Base-by-base conservation (phyloP, 345 rosid genomes). In the Arabis alpina region DNA sequence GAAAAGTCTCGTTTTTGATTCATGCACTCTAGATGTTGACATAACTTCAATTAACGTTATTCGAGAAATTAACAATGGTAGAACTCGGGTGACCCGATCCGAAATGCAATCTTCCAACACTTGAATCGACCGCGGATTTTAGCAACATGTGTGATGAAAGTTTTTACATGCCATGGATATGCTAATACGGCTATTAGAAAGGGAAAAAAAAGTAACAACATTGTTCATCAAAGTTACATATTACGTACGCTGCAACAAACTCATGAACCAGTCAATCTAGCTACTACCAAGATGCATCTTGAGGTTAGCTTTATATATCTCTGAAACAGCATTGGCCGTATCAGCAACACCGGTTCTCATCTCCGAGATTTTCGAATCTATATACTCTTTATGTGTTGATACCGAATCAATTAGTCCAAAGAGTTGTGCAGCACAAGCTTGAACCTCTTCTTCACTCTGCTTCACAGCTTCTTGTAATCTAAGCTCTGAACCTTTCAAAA, bases 321-420 rank as follows among this genome's bases (percentile, higher is more conserved):
- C 85, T 3, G 88, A 73, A 34, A 93, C 68, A 13, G 80, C 68
- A 19, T 2, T 66, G 0, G 79, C 91, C 2, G 92, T 80, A 51
- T 88, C 85, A 1, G 84, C 78, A 43, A 87, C 81, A 74, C 72
- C 51, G 30, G n/a, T 73, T 70, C 72, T 87, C 76, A 86, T 82
- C 72, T 77, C 86, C 0, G 80, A 70, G 47, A 91, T 81, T 70
- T 79, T 89, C 16, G 82, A 79, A 55, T 81, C 87, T 65, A 81
- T 67, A 36, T 80, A 78, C 72, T 90, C 91, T 70, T 93, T 90
- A 75, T 81, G 83, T 68, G 82, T 84, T 3, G 92, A 87, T 25
- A 91, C 73, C 10, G 82, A 71, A 82, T 88, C 97, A 10, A 87
- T 81, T 60, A 87, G 36, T 45, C 68, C 54, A 57, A 88, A 85